phyloP scores from a whole-genome alignment of 2,329 filamentous ascomycete species.

The Camillea tinctor region DNA sequence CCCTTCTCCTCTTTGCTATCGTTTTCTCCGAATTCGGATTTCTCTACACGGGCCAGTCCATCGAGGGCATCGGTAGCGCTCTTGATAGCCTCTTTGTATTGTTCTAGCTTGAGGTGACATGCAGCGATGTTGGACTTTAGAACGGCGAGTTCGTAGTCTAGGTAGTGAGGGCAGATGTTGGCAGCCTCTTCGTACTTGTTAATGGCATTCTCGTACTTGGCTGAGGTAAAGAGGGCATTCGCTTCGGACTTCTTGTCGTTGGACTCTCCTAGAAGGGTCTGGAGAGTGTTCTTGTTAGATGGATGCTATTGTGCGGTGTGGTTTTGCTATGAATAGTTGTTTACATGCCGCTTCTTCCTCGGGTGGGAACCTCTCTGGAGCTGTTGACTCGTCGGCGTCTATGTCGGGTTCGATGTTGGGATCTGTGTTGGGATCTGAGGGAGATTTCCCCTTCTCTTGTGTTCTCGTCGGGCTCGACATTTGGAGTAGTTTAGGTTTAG shows the following conservation, averaged over 20 bases:
- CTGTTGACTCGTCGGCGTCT: slow-evolving; percentile 29
- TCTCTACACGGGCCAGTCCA: slow-evolving; percentile 62
- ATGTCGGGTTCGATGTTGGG: slow-evolving; percentile 4
- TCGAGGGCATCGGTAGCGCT: slow-evolving; percentile 72
- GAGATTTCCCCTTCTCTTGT: slow-evolving; percentile 9
- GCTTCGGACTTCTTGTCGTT: slow-evolving; percentile 71
- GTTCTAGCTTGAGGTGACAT: slow-evolving; percentile 78
- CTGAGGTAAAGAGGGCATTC: slow-evolving; percentile 74
- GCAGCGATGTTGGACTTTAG: slow-evolving; percentile 86
- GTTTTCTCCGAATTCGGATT: slow-evolving; percentile 30
- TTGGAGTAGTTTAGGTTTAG: neutral
- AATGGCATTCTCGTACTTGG: slow-evolving; percentile 74
- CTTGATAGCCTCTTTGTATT: slow-evolving; percentile 81
- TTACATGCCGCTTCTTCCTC: slow-evolving; percentile 56
- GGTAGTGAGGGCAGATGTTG: slow-evolving; percentile 74
- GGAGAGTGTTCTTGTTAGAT: neutral
- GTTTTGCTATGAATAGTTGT: neutral
- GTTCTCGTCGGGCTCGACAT: slow-evolving; percentile 15
- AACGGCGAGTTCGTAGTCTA: slow-evolving; percentile 85
- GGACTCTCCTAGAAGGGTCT: slow-evolving; percentile 70
- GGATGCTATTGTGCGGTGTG: neutral
- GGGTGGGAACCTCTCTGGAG: slow-evolving; percentile 44
- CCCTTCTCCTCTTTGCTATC: slow-evolving; percentile 46
- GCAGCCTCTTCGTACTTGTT: slow-evolving; percentile 80
- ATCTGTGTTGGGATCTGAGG: neutral